Conservation (phyloP, 306 rosid species). For the Casuarina equisetifolia region DNA sequence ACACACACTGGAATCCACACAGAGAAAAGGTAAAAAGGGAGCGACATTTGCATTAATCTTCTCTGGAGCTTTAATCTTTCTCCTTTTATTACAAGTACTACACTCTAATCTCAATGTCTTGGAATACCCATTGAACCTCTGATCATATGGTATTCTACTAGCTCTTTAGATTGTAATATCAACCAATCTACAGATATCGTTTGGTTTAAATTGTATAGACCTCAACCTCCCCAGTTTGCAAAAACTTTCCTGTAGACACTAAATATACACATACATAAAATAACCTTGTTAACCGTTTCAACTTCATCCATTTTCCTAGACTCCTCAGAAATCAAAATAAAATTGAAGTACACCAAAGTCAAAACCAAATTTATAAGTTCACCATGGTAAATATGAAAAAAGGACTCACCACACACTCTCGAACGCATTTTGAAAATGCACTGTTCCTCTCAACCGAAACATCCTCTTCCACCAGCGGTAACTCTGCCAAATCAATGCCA, state of each 20-base stretch:
- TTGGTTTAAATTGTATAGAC: not conserved
- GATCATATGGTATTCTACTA: not conserved
- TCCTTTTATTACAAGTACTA: not conserved
- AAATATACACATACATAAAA: not conserved
- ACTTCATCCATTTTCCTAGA: not conserved
- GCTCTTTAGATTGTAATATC: not conserved
- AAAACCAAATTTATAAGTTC: slow-evolving; percentile 16
- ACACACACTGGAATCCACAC: too few species aligned
- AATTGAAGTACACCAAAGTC: slow-evolving; percentile 1
- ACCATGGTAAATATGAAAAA: slow-evolving; percentile 19
- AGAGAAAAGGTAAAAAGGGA: not conserved
- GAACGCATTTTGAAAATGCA: slow-evolving; percentile 56
- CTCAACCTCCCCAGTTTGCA: not conserved
- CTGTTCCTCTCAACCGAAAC: slow-evolving; percentile 67
- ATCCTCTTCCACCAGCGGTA: slow-evolving; percentile 55
- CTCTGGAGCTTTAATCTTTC: not conserved
- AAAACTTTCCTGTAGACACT: not conserved
- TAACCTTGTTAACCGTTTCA: not conserved
- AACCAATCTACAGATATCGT: not conserved
- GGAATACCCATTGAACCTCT: not conserved
- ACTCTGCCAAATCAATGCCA: slow-evolving; percentile 58
- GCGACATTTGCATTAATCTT: not conserved
- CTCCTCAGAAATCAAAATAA: not conserved
- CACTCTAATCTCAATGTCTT: not conserved
- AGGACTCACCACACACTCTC: slow-evolving; percentile 80